Base-by-base conservation (phyloP, 2,329 filamentous ascomycete species). In the Sphaerulina vaccinii region DNA sequence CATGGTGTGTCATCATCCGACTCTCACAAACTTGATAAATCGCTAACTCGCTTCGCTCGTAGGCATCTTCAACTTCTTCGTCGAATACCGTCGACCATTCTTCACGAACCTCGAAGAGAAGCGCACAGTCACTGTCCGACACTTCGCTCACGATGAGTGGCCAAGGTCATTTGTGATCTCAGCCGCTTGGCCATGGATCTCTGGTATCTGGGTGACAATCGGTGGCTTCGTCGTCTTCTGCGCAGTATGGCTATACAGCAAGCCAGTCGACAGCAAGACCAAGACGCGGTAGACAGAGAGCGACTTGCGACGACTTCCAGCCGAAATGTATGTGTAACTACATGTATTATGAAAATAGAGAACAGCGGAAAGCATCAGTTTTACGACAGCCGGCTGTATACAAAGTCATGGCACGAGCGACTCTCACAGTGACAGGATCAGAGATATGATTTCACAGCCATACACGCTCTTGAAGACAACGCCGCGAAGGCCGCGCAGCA, bases 121-220 rank as follows among this genome's bases (percentile, higher is more conserved):
- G 83, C 82, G 85, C 63, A 93, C 92, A 18, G 91, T 97, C 47
- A 95, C 91, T 1, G 90, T 99, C 24, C 83, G 93, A 40, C 93
- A 99, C 76, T 93, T 96, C 74, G 93, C 93, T 6, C 93, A 99
- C 77, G 86, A 99, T 70, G 93, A 99, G 77, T 99, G 88, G 82
- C 88, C 90, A 24, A 82, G 93, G 64, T 95, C 88, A 71, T 97
- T 84, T 76, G 83, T 81, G 68, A 99, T 99, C 69, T 88, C 82
- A 56, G 91, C 86, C 36, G 92, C 90, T 2, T 97, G 90, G 88
- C 90, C 92, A 9, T 97, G 92, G 89, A 88, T 99, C 67, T 80
- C 85, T 0, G 92, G 93, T 54, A 88, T 97, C 55, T 87, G 82
- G 68, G 85, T 86, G 43, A 96, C 95, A 2, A 81, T 96, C 49